Evolutionary conservation across 1,139 yeast species (phyloP), one percentile per base, ranked within the genome.

Genomic region (Magnusiomyces ingens): DNA sequence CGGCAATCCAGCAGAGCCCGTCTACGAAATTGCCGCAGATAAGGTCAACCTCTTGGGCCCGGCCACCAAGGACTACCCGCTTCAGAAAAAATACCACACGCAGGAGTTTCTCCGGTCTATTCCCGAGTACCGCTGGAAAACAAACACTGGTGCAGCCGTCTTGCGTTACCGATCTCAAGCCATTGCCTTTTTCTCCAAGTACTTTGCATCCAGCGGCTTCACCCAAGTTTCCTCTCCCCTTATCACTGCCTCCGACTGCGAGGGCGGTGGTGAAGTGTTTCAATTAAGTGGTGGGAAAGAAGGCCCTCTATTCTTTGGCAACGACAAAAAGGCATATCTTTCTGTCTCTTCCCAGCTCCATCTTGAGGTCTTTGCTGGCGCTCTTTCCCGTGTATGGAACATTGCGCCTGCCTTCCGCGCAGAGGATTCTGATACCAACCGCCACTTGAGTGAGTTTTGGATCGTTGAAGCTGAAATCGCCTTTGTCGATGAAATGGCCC

Each of bases 391-490:
- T 45, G 98, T 87, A 0, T 94, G 96, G 95, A 82, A 95, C 0
- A 67, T 93, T 48, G 76, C 91, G 0, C 99, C 99, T 0, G 89
- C 96, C 56, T 94, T 94, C 66, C 74, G 99, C 57, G 99, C 99
- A 0, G 99, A 94, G 65, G 79, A 79, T 51, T 86, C 96, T 52
- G 90, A 89, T 62, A 94, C 99, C 0, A 87, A 83, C 61, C 77
- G 99, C 49, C 99, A 94, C 67, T 71, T 94, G 58, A 80, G 94
- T 58, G 99, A 94, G 67, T 94, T 94, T 68, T 93, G 98, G 97
- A 91, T 94, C 97, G 71, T 93, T 2, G 99, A 94, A 68, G 95
- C 91, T 0, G 99, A 94, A 65, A 68, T 90, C 35, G 82, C 90
- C 13, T 86, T 86, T 66, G 71, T 85, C 1, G 75, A 78, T 11